Base-by-base conservation (phyloP, 2,329 filamentous ascomycete genomes). In the Xylaria polymorpha region DNA sequence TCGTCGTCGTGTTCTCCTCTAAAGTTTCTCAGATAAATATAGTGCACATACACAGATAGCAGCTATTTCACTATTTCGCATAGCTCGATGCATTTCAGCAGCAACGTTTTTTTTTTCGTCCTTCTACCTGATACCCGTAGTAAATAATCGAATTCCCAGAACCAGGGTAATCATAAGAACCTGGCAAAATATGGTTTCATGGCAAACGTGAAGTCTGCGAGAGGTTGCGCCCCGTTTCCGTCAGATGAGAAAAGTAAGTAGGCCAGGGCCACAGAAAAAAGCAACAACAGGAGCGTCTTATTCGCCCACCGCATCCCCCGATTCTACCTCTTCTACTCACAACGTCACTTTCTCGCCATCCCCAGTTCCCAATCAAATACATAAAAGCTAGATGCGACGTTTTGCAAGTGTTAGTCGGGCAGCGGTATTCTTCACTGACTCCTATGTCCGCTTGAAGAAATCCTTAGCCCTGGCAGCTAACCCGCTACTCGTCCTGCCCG, bases 391-490 rank as follows among this genome's bases (percentile, higher is more conserved):
- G 50, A 9, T 7, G 20, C 25, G 51, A 22, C 18, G n/a, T n/a
- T 20, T 60, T 4, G 41, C 39, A 1, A 22, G 37, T 10, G 20
- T 39, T 18, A 37, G n/a, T 12, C 41, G 29, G 15, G 22, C 41
- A 59, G 43, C 39, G 14, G 32, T n/a, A 7, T 70, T 65, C 57
- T 70, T 70, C 56, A 71, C 59, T 57, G 70, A 61, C 44, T 48
- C 57, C 75, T 81, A 82, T 7, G 77, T 77, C 80, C 84, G 85
- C 80, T 84, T 86, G 72, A 86, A 82, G 67, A 86, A 81, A 70
- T 82, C 82, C 80, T 83, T 86, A 71, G 84, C 81, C 78, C 84
- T 85, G 71, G 80, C 75, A 3, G 80, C 80, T 59, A 83, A 73
- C 22, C 76, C 74, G 57, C 39, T 35, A 3, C 51, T 48, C 9